phyloP scores from a whole-genome alignment of 768 basidiomycete genomes.

The Cystofilobasidium ferigula region DNA sequence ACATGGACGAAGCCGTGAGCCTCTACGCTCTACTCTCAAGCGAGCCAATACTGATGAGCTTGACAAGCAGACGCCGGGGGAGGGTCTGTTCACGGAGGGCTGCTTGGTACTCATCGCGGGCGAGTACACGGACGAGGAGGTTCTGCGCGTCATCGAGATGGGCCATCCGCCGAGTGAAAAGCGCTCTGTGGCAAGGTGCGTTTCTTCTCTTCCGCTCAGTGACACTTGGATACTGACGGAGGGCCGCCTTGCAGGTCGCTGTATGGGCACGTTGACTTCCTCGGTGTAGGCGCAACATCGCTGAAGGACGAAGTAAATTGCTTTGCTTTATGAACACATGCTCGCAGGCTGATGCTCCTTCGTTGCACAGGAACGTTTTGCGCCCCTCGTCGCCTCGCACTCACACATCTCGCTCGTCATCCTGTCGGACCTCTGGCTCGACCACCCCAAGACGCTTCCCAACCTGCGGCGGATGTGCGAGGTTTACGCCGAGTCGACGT shows the following conservation, averaged over 20 bases:
- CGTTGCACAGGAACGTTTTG: slow-evolving; percentile 37
- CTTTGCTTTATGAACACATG: slow-evolving; percentile 11
- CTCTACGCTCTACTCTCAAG: background rate
- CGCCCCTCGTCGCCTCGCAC: slow-evolving; percentile 35
- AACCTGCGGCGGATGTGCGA: slow-evolving; percentile 79
- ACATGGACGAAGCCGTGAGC: slow-evolving; percentile 73
- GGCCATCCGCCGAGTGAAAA: slow-evolving; percentile 96
- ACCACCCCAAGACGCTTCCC: slow-evolving; percentile 67
- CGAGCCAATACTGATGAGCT: background rate
- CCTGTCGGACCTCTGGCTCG: slow-evolving; percentile 91
- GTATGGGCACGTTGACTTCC: slow-evolving; percentile 91
- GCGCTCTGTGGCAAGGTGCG: slow-evolving; percentile 67
- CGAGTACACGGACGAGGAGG: slow-evolving; percentile 86
- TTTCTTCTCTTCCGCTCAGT: background rate
- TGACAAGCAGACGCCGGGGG: slow-evolving; percentile 67
- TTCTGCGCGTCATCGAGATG: slow-evolving; percentile 77
- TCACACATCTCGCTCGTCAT: slow-evolving; percentile 74
- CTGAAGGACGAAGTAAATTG: slow-evolving; percentile 70
- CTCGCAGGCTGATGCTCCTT: background rate
- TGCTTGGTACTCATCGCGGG: slow-evolving; percentile 92
- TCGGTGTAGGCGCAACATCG: slow-evolving; percentile 87
- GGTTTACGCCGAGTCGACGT: slow-evolving; percentile 53
- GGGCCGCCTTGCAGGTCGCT: slow-evolving; percentile 52
- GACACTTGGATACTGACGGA: slow-evolving; percentile 4
- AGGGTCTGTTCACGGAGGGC: slow-evolving; percentile 92